Evolutionary conservation across 202 grass and related monocot genomes (phyloP), one percentile per base, ranked within the genome.

Genomic region (Sporobolus alterniflorus): DNA sequence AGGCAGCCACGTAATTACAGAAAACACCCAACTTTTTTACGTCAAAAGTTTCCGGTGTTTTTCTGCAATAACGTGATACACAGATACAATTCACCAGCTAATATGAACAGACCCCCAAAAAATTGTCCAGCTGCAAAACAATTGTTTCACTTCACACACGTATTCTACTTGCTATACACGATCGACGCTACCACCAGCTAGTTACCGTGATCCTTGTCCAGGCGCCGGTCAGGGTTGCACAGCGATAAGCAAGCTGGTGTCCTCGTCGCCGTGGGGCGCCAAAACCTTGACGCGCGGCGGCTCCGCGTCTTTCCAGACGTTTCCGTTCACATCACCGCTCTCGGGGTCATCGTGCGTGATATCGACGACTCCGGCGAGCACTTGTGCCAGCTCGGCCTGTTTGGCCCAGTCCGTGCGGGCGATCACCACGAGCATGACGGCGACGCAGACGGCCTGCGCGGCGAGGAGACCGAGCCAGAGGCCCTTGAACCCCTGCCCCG

Each of bases 381-480:
- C 59, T 52, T 93, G 83, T 8, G 95, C 92, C 13, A 88, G 86
- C 43, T 77, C 51, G 48, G 95, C 88, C 74, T 98, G 95, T 11
- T 31, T 43, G 6, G 30, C 52, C 95, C 95, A 98, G 74, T 98
- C 87, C 24, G 92, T 95, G 30, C 82, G 81, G 16, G 48, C n/a
- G 76, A 98, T 90, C 49, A 91, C 78, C 6, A 76, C 44, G 42
- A 95, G 79, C 92, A 98, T 98, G 13, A 98, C 82, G 48, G 84
- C 68, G 8, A 98, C 95, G 71, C 95, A 95, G 13, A 82, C 75
- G 11, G 70, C 86, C 86, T 98, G 96, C 36, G 96, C 93, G 24
- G 87, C 80, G 18, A 98, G 87, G 62, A 96, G 76, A 1, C 96
- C 96, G 25, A 98, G 60, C 96, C 96, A 98, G 20, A 98, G 92